Base-by-base conservation (phyloP, 2,329 filamentous ascomycete species). In the Ophiostoma ips region DNA sequence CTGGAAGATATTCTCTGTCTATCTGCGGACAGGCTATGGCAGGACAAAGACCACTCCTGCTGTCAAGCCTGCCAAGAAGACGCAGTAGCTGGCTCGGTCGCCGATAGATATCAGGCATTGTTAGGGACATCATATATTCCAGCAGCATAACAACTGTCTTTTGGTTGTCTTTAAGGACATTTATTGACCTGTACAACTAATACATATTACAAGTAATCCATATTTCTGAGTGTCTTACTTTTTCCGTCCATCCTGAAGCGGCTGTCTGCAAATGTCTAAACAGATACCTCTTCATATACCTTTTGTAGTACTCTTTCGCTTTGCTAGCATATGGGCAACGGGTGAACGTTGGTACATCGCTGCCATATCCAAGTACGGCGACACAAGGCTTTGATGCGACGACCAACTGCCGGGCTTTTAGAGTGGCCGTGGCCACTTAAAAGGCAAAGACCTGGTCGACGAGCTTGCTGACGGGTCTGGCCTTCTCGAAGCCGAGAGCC, bases 371-470 rank as follows among this genome's bases (percentile, higher is more conserved):
- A 28, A 28, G 24, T 28, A 28, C 24, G 24, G 24, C 18, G 11
- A 3, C 18, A 40, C 10, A 40, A 10, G 19, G 37, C 9, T 24
- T 6, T 40, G 8, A 21, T 13, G 18, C 18, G 37, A n/a, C 21
- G 21, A 8, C n/a, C 33, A 12, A 12, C 35, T 37, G 35, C 19
- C 35, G 19, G 3, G n/a, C 16, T 18, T 18, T 37, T 15, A 37
- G 3, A 5, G 8, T 18, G 34, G 34, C n/a, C 13, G 21, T 28
- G 10, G 16, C 21, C 15, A 15, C 46, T 61, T 68, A 84, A 70
- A 98, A 98, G 63, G 87, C 88, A 72, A 98, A 98, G 58, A 98
- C 87, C 69, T 96, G 92, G 67, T 98, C 92, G 64, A 90, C 85
- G 49, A 96, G 81, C 79, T 96, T 96, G 81, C 89, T 95, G 61